Evolutionary conservation across 2,329 filamentous ascomycete genomes (phyloP), one percentile per base, ranked within the genome.

Genomic region (Microsporum audouinii): DNA sequence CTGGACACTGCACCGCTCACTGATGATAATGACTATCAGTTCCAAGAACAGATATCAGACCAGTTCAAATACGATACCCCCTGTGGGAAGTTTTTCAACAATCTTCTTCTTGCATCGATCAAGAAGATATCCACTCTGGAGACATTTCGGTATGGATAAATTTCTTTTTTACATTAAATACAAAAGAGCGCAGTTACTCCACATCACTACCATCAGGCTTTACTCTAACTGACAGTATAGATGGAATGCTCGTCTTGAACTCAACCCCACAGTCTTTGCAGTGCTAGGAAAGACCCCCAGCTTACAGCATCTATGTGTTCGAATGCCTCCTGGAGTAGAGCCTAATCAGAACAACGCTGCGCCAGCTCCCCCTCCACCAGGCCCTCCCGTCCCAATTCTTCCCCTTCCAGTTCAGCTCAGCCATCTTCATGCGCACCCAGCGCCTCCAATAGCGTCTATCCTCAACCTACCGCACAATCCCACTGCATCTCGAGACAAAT

Each of bases 11-110:
- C 81, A 31, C 80, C 76, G 63, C 74, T 76, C 7, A 82, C 81
- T 6, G 69, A 74, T 59, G 81, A 80, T 68, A 80, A 77, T n/a
- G 58, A 43, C 55, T 36, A 41, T 29, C 51, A 47, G 47, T 39
- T 49, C 5, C 62, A 62, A 10, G 80, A 84, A 65, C 68, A 72
- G 17, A 76, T 79, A 27, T 83, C 83, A 66, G 78, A 79, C 60
- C 73, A 78, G 0, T 85, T 84, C 64, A 73, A 80, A 5, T 81
- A 81, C 66, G 80, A 73, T 60, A 71, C 77, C 36, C 83, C 79
- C 68, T 84, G 81, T 66, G 84, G 83, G 58, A 86, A 84, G 72
- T 84, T 86, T 61, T 77, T 87, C 69, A 86, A 84, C 65, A 84
- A 82, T 0, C 70, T 87, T 47, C 70, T 87, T 4, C 76, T 80